phyloP scores from a whole-genome alignment of 495 filamentous ascomycete species.

The Baudoinia panamericana region DNA sequence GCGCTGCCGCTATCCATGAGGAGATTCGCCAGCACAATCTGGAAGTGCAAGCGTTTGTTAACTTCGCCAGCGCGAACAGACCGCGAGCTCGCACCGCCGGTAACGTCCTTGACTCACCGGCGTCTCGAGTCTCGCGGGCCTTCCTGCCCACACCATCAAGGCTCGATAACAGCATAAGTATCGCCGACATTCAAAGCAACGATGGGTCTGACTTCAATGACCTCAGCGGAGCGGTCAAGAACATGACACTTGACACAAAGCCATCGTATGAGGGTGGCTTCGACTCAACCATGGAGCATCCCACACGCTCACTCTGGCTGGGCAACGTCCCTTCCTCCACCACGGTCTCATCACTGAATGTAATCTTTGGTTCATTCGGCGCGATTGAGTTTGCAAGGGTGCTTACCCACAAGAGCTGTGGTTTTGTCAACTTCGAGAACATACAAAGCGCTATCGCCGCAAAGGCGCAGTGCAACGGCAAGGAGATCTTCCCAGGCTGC shows the following conservation, averaged over 20 bases:
- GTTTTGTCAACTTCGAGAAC: conserved; percentile 93
- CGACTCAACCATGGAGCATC: conserved; percentile 71
- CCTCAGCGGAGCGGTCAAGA: conserved; percentile 61
- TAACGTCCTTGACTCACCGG: conserved; percentile 74
- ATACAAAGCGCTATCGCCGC: conserved; percentile 81
- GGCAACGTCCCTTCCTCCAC: conserved; percentile 97
- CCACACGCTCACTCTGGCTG: conserved; percentile 89
- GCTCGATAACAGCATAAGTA: conserved; percentile 71
- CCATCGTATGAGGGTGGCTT: conserved; percentile 35
- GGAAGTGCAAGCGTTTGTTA: conserved; percentile 81
- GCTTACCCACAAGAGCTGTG: conserved; percentile 96
- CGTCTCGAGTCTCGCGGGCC: conserved; percentile 55
- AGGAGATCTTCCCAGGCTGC: conserved; percentile 95
- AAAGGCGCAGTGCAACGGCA: conserved; percentile 75
- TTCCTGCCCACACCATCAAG: conserved; percentile 73
- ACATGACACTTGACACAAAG: conserved; percentile 55
- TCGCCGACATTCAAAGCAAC: conserved; percentile 58
- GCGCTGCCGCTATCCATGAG: conserved; percentile 69
- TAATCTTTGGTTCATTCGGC: conserved; percentile 84
- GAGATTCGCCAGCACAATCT: conserved; percentile 89
- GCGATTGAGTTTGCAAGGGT: conserved; percentile 86
- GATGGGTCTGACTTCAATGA: conserved; percentile 64
- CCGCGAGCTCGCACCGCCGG: conserved; percentile 83
- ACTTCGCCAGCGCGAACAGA: conserved; percentile 63
- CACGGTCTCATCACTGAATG: conserved; percentile 79